Evolutionary conservation across 345 rosid species (phyloP), one percentile per base, ranked within the genome.

Genomic region (Nasturtium officinale): DNA sequence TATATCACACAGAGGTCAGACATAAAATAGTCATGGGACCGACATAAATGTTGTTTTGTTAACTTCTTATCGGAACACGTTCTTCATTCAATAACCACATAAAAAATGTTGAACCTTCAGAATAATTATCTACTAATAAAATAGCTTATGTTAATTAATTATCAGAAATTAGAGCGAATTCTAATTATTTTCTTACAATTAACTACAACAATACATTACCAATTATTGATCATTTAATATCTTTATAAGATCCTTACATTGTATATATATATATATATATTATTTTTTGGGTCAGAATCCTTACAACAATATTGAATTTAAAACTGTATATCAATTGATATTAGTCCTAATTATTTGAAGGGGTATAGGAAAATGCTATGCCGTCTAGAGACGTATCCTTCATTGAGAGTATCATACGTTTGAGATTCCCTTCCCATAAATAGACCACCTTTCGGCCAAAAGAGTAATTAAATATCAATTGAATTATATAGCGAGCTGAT

Each of bases 321-420:
- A 23, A 61, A 61, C 16, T 17, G 6, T 26, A 59, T 15, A 33
- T 17, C 40, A 6, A 59, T 23, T 47, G 18, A 35, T 59, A 33
- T 37, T 9, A 59, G 37, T 53, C 46, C 28, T 62, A 58, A 23
- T 28, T 72, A 72, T 30, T 3, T 71, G 5, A 21, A 62, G 35
- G 52, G 37, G 35, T 33, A 17, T 2, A 37, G 47, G 64, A 33
- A 57, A 57, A 65, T 35, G 52, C 65, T 56, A 18, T 33, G 18
- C 8, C 30, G 74, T 25, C 18, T 32, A 38, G 45, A 58, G 70
- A 55, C 59, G 46, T 69, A 69, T 55, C 65, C 70, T 69, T 69
- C 75, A 69, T 35, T 69, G 75, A 62, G 71, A 62, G 65, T 55
- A 62, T 69, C 79, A 76, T 69, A 69, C 71, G 67, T 76, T 76